A percentile compares a stretch with the other conserved stretches of the same genome.
Conservation (phyloP, 805 yeast species). For the Zygotorulaspora florentina region DNA sequence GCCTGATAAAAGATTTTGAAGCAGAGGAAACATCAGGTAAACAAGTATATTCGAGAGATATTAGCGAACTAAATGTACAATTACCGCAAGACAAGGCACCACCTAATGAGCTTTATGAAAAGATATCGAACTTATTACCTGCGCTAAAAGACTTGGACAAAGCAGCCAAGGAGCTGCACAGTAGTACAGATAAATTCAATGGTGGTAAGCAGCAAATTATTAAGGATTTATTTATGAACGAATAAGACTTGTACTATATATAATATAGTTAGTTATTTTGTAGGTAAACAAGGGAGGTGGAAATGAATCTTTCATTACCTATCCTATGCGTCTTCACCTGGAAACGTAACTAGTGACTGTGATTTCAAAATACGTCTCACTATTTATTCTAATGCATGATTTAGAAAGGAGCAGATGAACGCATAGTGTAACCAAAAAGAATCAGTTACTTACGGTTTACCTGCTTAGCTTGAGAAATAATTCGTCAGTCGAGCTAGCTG, state of each 20-base stretch:
- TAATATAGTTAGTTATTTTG: no score
- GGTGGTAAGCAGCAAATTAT: neutral
- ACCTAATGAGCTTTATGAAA: neutral
- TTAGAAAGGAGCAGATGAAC: no score
- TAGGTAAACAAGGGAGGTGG: no score
- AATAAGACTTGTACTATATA: neutral
- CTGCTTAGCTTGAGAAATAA: no score
- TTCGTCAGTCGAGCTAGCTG: no score
- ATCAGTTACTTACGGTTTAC: no score
- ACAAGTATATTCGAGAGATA: slow-evolving; percentile 9
- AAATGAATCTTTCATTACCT: no score
- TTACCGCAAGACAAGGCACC: neutral
- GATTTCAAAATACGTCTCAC: no score
- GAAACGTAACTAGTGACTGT: no score
- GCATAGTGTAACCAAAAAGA: no score
- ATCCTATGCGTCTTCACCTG: no score
- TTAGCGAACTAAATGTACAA: slow-evolving; percentile 12
- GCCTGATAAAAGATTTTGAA: slow-evolving; percentile 16
- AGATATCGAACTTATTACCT: slow-evolving; percentile 9
- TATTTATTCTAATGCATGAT: no score
- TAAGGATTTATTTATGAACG: neutral
- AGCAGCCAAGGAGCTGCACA: slow-evolving; percentile 7
- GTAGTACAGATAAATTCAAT: slow-evolving; percentile 8
- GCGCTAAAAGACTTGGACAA: slow-evolving; percentile 8
- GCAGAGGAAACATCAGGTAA: slow-evolving; percentile 5